Evolutionary conservation across 179 eudicot genomes (phyloP).

Genomic region (Sideroxylon spinosum): DNA sequence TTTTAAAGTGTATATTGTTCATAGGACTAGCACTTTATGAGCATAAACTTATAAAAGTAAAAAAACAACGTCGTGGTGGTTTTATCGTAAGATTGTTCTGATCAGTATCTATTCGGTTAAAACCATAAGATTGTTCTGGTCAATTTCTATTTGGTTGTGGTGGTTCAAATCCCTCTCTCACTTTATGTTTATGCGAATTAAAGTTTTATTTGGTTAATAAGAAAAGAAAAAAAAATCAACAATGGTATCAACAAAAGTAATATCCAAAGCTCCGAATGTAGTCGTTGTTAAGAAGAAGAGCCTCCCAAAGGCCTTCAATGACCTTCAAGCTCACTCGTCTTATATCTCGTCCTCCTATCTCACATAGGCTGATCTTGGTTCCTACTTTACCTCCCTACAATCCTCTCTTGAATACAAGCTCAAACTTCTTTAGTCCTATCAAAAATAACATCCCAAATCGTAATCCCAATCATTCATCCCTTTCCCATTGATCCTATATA

Average conservation of each 20-base stretch:
- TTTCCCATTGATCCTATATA: too few species aligned
- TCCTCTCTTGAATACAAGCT: constrained; percentile 24
- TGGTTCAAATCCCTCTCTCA: too few species aligned
- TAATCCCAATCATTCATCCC: not conserved
- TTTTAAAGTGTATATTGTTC: too few species aligned
- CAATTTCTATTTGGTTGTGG: too few species aligned
- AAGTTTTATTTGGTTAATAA: too few species aligned
- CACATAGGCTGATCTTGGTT: constrained; percentile 39
- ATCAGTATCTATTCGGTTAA: too few species aligned
- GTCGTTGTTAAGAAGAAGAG: constrained; percentile 32
- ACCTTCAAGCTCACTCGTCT: constrained; percentile 33
- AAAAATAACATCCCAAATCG: not conserved
- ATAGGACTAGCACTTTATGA: too few species aligned
- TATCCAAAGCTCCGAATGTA: constrained; percentile 29
- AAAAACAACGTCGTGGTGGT: too few species aligned
- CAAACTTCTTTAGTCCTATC: constrained; percentile 27
- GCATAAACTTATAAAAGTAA: too few species aligned
- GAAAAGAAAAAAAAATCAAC: not conserved
- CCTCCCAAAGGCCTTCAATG: constrained; percentile 36
- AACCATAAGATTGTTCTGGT: too few species aligned
- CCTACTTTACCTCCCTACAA: constrained; percentile 32
- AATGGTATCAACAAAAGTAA: constrained; percentile 28
- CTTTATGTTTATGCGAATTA: too few species aligned
- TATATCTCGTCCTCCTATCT: constrained; percentile 24
- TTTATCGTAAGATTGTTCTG: too few species aligned